Percentiles rank a stretch among this genome's conserved stretches.
Evolutionary conservation across 1,284 basidiomycete genomes (phyloP).

Genomic region (Malassezia globosa): DNA sequence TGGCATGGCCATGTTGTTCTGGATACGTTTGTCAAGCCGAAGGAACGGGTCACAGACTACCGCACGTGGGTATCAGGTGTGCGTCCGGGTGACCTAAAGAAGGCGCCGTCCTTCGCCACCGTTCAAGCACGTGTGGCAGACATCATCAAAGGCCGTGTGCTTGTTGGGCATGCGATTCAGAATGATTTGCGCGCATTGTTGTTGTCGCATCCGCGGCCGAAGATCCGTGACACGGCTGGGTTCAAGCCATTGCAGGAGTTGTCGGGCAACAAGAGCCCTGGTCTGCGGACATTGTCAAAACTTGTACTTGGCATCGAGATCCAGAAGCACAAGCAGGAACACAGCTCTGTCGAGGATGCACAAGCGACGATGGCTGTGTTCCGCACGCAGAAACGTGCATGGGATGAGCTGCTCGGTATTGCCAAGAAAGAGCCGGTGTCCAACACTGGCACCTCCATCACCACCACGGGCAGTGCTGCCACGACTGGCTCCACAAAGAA

Average conservation of each 20-base stretch:
- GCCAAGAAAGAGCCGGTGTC: not conserved
- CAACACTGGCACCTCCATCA: too few species aligned
- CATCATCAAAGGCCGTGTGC: conserved; percentile 64
- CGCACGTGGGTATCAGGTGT: conserved; percentile 85
- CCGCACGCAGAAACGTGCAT: conserved; percentile 69
- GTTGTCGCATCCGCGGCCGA: conserved; percentile 71
- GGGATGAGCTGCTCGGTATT: conserved; percentile 54
- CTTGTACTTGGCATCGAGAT: conserved; percentile 73
- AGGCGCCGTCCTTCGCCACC: conserved; percentile 62
- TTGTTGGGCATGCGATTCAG: conserved; percentile 86
- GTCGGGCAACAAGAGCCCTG: conserved; percentile 56
- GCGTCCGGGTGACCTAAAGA: conserved; percentile 61
- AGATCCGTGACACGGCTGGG: conserved; percentile 72
- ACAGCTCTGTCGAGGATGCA: conserved; percentile 59
- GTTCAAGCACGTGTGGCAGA: conserved; percentile 71
- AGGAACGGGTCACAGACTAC: conserved; percentile 84
- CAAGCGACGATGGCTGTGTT: conserved; percentile 92
- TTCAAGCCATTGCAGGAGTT: conserved; percentile 52
- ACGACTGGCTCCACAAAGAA: too few species aligned
- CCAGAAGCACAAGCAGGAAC: conserved; percentile 52
- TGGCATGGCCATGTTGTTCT: conserved; percentile 69
- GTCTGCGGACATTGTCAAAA: conserved; percentile 68
- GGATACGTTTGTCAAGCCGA: conserved; percentile 76
- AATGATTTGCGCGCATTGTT: conserved; percentile 84
- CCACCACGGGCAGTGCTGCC: not conserved